These are phyloP conservation scores for Dactylellina parvicollis DNA, from an alignment of 2,329 filamentous ascomycete genomes.

Conservation along the genomic window DNA sequence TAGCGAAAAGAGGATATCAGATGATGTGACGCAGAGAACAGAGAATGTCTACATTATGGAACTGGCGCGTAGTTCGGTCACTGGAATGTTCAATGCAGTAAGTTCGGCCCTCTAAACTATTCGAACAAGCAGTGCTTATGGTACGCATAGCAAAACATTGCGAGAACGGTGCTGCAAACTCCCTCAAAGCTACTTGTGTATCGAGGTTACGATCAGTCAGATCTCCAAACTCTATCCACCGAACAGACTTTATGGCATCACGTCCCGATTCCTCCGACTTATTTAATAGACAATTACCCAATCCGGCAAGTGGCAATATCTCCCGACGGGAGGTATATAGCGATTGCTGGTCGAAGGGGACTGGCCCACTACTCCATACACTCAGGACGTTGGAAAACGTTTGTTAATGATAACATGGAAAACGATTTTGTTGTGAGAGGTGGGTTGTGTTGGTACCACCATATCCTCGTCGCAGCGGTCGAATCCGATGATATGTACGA, in stretches of 20 bases:
- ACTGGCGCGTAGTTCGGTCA: slow-evolving; percentile 92
- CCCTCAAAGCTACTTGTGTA: slow-evolving; percentile 91
- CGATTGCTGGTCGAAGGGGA: slow-evolving; percentile 91
- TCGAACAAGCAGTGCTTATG: not conserved
- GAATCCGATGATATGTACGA: slow-evolving; percentile 84
- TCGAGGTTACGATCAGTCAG: slow-evolving; percentile 87
- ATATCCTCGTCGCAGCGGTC: slow-evolving; percentile 92
- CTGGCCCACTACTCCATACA: slow-evolving; percentile 95
- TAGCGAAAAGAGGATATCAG: slow-evolving; percentile 62
- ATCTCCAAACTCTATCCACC: slow-evolving; percentile 88
- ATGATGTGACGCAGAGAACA: slow-evolving; percentile 65
- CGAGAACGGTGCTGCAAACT: slow-evolving; percentile 87
- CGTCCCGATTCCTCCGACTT: slow-evolving; percentile 81
- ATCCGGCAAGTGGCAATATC: slow-evolving; percentile 88
- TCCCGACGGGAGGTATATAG: slow-evolving; percentile 90
- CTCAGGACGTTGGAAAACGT: slow-evolving; percentile 95
- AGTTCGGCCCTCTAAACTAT: not conserved
- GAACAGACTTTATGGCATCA: slow-evolving; percentile 92
- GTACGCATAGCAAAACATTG: slow-evolving; percentile 75
- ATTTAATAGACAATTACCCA: slow-evolving; percentile 92
- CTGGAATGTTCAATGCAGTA: slow-evolving; percentile 82
- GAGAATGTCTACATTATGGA: slow-evolving; percentile 87
- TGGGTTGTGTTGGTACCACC: slow-evolving; percentile 98
- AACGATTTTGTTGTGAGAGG: slow-evolving; percentile 92
- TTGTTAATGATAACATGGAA: slow-evolving; percentile 80